These are phyloP conservation scores for Umbelopsis vinacea DNA, from an alignment of 192 early-diverging fungal genomes.

Conservation along the genomic window DNA sequence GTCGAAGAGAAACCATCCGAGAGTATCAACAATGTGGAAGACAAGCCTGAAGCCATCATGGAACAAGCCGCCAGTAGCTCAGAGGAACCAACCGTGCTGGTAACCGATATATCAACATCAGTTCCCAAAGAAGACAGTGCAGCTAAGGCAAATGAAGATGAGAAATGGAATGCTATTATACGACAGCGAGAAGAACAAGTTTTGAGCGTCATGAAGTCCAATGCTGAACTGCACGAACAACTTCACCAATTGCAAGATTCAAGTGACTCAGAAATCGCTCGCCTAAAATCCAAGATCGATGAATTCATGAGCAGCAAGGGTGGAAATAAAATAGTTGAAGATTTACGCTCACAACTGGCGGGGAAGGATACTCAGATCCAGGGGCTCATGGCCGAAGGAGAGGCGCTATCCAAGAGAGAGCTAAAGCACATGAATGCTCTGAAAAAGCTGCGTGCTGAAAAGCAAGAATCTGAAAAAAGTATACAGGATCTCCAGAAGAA, in stretches of 20 bases:
- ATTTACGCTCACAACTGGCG: conserved; percentile 42
- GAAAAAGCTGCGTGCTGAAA: conserved; percentile 75
- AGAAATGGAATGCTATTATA: conserved; percentile 31
- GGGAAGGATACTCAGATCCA: conserved; percentile 54
- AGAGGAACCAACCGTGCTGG: too few relatives aligned
- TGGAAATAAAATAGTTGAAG: conserved; percentile 26
- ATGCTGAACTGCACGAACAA: conserved; percentile 48
- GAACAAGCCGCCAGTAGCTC: too few relatives aligned
- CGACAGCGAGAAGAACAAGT: conserved; percentile 54
- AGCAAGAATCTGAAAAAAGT: conserved; percentile 61
- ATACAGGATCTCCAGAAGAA: conserved; percentile 54
- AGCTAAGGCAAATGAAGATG: not conserved
- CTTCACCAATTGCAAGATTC: conserved; percentile 50
- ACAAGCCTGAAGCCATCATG: too few relatives aligned
- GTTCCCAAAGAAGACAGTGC: not conserved
- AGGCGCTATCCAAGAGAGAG: conserved; percentile 78
- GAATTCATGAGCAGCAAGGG: conserved; percentile 25
- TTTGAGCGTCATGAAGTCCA: conserved; percentile 52
- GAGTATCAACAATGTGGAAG: too few relatives aligned
- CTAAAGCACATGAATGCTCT: conserved; percentile 69
- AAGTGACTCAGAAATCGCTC: conserved; percentile 33
- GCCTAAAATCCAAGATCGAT: conserved; percentile 31
- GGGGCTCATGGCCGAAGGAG: conserved; percentile 57
- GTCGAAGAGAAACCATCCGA: too few relatives aligned
- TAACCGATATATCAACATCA: not conserved